Percentiles rank a stretch among this genome's conserved stretches.
Conservation (phyloP, 2,329 filamentous ascomycete genomes). For the Gremmenia infestans region DNA sequence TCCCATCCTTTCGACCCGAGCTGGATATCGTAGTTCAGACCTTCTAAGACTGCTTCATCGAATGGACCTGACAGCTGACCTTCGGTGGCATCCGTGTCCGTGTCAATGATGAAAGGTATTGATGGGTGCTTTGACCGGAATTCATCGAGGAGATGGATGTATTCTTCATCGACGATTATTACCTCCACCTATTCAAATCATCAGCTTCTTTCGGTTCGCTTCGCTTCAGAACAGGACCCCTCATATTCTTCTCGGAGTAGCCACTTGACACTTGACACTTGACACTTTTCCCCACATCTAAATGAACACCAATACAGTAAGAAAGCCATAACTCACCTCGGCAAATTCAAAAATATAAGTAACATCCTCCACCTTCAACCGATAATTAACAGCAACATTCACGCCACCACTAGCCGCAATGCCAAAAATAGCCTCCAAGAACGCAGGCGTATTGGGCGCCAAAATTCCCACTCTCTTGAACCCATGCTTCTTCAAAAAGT, state of each 20-base stretch:
- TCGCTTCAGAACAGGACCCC: not conserved
- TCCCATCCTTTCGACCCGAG: slow-evolving; percentile 69
- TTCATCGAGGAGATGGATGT: slow-evolving; percentile 59
- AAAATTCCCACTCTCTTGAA: slow-evolving; percentile 79
- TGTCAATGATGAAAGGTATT: slow-evolving; percentile 71
- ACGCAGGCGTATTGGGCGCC: slow-evolving; percentile 88
- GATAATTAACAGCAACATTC: slow-evolving; percentile 69
- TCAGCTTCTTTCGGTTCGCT: not conserved
- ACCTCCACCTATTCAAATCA: slow-evolving; percentile 53
- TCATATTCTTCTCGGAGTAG: not conserved
- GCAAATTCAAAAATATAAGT: slow-evolving; percentile 85
- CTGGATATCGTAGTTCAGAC: slow-evolving; percentile 64
- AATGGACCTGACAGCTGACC: slow-evolving; percentile 74
- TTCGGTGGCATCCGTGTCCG: slow-evolving; percentile 72
- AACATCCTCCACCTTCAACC: slow-evolving; percentile 79
- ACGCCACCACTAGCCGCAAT: slow-evolving; percentile 77
- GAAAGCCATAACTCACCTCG: slow-evolving; percentile 38
- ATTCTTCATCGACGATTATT: slow-evolving; percentile 85
- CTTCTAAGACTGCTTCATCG: slow-evolving; percentile 77
- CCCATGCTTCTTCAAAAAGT: slow-evolving; percentile 72
- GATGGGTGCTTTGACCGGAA: slow-evolving; percentile 57
- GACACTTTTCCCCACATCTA: not conserved
- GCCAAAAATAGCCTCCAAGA: slow-evolving; percentile 85
- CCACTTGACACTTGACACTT: not conserved
- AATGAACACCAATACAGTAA: not conserved